Evolutionary conservation across 1,284 basidiomycete species (phyloP).

Genomic region (Trametes hirsuta): DNA sequence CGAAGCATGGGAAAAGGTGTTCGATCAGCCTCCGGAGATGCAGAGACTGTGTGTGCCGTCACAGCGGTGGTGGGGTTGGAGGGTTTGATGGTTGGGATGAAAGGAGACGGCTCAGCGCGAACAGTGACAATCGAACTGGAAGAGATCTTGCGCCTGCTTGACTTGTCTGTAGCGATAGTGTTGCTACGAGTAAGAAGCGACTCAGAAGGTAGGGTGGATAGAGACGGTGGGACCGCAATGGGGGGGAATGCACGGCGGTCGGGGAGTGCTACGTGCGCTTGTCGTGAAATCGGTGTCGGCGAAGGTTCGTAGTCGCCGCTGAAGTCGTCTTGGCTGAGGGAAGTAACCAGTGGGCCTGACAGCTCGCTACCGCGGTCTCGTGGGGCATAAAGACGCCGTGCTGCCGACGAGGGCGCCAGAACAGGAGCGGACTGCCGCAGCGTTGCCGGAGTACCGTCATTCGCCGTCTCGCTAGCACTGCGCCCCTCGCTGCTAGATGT

Average conservation of each 20-base stretch:
- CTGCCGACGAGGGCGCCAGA: constrained; percentile 32
- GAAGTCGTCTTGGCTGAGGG: constrained; percentile 48
- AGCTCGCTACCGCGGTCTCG: constrained; percentile 44
- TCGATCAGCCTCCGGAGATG: constrained; percentile 39
- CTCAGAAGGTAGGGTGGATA: constrained; percentile 64
- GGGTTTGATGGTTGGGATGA: constrained; percentile 49
- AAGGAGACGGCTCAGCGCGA: constrained; percentile 43
- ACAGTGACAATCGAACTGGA: constrained; percentile 54
- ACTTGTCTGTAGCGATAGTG: constrained; percentile 35
- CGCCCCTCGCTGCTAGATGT: constrained; percentile 34
- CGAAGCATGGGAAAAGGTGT: constrained; percentile 46
- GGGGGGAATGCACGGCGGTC: constrained; percentile 46
- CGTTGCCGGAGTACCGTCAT: constrained; percentile 30
- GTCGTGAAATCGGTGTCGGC: constrained; percentile 60
- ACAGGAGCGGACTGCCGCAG: constrained; percentile 21
- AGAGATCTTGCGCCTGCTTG: constrained; percentile 50
- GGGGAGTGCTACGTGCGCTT: constrained; percentile 27
- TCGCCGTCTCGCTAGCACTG: constrained; percentile 26
- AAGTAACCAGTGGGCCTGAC: constrained; percentile 23
- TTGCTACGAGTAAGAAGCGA: constrained; percentile 40
- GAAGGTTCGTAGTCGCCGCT: constrained; percentile 61
- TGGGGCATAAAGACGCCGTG: constrained; percentile 55
- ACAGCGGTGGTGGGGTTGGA: constrained; percentile 69
- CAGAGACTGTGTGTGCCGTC: constrained; percentile 65
- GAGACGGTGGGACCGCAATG: constrained; percentile 57